These are phyloP conservation scores for Cryphonectria naterciae DNA, from an alignment of 2,329 filamentous ascomycete genomes.

Conservation along the genomic window DNA sequence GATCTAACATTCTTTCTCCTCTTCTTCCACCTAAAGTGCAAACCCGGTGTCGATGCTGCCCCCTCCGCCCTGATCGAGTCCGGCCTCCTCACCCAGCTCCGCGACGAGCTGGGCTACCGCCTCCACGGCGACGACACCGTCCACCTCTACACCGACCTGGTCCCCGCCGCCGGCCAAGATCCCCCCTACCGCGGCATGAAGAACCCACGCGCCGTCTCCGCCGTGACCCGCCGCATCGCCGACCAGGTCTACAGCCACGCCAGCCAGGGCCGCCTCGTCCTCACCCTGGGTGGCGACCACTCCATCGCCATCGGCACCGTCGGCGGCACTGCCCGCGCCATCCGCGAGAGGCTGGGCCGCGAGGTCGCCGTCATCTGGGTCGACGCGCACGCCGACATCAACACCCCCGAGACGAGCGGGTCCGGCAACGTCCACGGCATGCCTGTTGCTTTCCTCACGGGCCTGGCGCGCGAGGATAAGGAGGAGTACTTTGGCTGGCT, in stretches of 20 bases:
- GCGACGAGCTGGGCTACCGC: slow-evolving; percentile 84
- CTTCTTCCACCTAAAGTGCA: slow-evolving; percentile 63
- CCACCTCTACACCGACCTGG: slow-evolving; percentile 78
- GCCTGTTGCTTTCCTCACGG: slow-evolving; percentile 91
- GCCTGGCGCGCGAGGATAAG: slow-evolving; percentile 75
- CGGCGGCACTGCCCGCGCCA: slow-evolving; percentile 82
- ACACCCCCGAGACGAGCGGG: slow-evolving; percentile 86
- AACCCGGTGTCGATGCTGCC: slow-evolving; percentile 88
- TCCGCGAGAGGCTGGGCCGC: slow-evolving; percentile 76
- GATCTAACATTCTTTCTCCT: not conserved
- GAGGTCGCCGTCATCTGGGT: slow-evolving; percentile 98
- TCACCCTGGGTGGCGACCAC: slow-evolving; percentile 96
- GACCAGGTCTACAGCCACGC: slow-evolving; percentile 89
- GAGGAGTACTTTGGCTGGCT: slow-evolving; percentile 92
- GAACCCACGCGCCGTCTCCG: slow-evolving; percentile 83
- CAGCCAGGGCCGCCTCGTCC: slow-evolving; percentile 78
- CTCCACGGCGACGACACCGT: slow-evolving; percentile 83
- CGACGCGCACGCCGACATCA: slow-evolving; percentile 97
- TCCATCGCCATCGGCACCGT: slow-evolving; percentile 95
- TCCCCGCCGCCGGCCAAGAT: slow-evolving; percentile 64
- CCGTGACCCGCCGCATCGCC: slow-evolving; percentile 79
- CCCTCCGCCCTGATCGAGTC: slow-evolving; percentile 87
- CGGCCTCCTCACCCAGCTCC: slow-evolving; percentile 82
- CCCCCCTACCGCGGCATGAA: slow-evolving; percentile 91
- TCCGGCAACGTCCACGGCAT: slow-evolving; percentile 98